phyloP scores from a whole-genome alignment of 2,329 filamentous ascomycete species.

The Ceratocystis eucalypticola region DNA sequence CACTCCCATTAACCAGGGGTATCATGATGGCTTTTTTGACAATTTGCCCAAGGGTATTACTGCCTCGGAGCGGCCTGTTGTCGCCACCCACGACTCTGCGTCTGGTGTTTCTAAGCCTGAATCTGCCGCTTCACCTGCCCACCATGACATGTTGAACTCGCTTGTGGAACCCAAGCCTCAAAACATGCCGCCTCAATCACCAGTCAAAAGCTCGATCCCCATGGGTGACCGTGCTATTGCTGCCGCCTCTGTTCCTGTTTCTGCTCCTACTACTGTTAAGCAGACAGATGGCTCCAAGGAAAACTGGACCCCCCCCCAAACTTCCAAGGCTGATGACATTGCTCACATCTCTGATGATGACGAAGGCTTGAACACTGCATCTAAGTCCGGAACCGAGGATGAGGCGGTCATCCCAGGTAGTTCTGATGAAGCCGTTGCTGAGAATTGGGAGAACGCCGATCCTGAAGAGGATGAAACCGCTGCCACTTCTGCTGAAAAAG shows the following conservation, averaged over 20 bases:
- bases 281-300: constrained; percentile 6
- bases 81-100: not conserved
- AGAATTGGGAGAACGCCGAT: constrained; percentile 84
- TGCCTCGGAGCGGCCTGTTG: constrained; percentile 7
- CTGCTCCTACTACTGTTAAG: not conserved
- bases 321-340: not conserved
- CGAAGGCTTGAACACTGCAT: constrained; percentile 20
- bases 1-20: constrained; percentile 18
- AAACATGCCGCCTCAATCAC: constrained; percentile 9
- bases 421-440: constrained; percentile 38
- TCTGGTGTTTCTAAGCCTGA: constrained; percentile 8
- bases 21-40: constrained; percentile 8
- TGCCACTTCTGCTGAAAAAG: constrained; percentile 31
- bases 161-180: constrained; percentile 19
- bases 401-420: not conserved
- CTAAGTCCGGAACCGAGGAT: constrained; percentile 15
- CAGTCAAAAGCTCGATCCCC: not conserved
- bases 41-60: constrained; percentile 5
- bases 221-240: constrained; percentile 9
- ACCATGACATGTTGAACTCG: constrained; percentile 10
- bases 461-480: constrained; percentile 53
- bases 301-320: not conserved
- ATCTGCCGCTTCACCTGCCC: not conserved
- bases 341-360: constrained; percentile 11
- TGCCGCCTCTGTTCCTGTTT: not conserved